These are phyloP conservation scores for Geotrichum macrosporum DNA, from an alignment of 1,139 yeast genomes.

Conservation along the genomic window DNA sequence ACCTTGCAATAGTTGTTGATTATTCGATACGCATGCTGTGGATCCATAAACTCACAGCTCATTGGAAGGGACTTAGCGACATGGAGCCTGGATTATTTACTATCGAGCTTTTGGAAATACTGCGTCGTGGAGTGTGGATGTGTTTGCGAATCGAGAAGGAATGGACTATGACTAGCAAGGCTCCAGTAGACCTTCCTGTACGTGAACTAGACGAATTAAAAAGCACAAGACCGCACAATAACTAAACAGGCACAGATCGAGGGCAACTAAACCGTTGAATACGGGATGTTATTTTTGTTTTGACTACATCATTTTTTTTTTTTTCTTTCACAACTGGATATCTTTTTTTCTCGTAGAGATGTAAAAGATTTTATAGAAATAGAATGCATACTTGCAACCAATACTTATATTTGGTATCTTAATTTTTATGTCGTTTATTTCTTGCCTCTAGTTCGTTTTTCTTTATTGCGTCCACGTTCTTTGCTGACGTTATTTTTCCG, in stretches of 20 bases:
- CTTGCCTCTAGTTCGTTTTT: conserved; percentile 21
- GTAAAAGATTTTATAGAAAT: too few relatives aligned
- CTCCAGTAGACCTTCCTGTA: conserved; percentile 1
- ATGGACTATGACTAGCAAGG: conserved; percentile 33
- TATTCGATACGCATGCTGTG: conserved; percentile 67
- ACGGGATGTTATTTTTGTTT: too few relatives aligned
- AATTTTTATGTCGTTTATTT: background rate
- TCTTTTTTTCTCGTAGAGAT: too few relatives aligned
- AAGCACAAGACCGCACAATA: background rate
- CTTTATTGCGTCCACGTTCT: conserved; percentile 39
- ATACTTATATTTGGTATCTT: too few relatives aligned
- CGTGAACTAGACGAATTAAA: background rate
- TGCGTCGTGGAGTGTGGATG: conserved; percentile 87
- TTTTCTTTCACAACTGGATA: too few relatives aligned
- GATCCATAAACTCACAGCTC: conserved; percentile 50
- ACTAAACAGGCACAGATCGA: too few relatives aligned
- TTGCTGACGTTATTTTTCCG: conserved; percentile 64
- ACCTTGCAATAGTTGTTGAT: conserved; percentile 55
- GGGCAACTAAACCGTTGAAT: too few relatives aligned
- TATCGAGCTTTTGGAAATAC: conserved; percentile 66
- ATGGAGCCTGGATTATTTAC: conserved; percentile 58
- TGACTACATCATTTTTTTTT: too few relatives aligned
- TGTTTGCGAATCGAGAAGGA: conserved; percentile 80
- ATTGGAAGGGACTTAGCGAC: conserved; percentile 38
- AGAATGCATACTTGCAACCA: too few relatives aligned